phyloP scores from a whole-genome alignment of 106 monocot genomes.

The Allium sativum region DNA sequence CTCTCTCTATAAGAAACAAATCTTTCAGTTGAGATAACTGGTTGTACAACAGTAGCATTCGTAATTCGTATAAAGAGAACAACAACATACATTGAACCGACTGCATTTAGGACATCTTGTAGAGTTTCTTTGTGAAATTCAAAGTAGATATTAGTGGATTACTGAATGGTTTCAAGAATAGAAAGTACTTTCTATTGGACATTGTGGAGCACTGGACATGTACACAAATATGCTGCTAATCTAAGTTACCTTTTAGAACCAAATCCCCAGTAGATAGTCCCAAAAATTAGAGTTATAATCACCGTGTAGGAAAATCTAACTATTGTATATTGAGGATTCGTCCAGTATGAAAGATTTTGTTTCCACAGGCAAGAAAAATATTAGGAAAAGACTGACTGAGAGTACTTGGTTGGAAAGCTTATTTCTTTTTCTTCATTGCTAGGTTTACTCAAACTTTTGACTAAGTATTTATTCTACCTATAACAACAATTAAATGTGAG shows the following conservation, averaged over 20 bases:
- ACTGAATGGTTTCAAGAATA: too few species aligned
- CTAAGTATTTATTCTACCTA: conserved; percentile 74
- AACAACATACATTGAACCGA: conserved; percentile 99
- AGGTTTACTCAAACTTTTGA: conserved; percentile 79
- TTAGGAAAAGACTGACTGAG: conserved; percentile 54
- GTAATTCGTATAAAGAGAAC: conserved; percentile 96
- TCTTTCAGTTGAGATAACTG: conserved; percentile 88
- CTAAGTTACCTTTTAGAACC: conserved; percentile 70
- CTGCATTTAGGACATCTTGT: conserved; percentile 88
- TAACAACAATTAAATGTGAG: not conserved
- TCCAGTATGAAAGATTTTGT: conserved; percentile 96
- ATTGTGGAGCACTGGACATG: too few species aligned
- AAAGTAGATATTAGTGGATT: too few species aligned
- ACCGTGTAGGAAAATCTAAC: conserved; percentile 97
- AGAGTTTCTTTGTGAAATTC: conserved; percentile 54
- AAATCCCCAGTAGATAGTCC: conserved; percentile 97
- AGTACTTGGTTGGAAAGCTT: conserved; percentile 84
- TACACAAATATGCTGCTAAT: too few species aligned
- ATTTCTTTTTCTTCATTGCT: conserved; percentile 56
- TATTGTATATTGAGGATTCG: conserved; percentile 96
- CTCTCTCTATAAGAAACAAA: conserved; percentile 95
- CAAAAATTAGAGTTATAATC: conserved; percentile 94
- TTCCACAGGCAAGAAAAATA: conserved; percentile 92
- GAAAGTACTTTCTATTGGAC: too few species aligned
- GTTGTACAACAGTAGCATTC: conserved; percentile 92